Evolutionary conservation across 1,284 basidiomycete species (phyloP).

Genomic region (Apiotrichum gamsii): DNA sequence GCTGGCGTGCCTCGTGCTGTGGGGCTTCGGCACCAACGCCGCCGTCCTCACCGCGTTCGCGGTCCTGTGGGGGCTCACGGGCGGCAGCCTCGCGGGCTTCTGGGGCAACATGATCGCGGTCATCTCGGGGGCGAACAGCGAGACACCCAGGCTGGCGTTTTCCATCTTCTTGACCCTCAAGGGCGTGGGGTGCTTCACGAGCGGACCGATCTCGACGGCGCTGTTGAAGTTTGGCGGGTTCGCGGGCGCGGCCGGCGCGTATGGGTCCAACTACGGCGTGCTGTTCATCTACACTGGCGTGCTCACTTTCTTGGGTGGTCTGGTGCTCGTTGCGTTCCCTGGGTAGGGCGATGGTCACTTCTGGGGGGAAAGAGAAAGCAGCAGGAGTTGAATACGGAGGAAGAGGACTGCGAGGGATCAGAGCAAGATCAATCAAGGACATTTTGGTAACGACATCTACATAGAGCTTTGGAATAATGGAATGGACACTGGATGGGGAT

Average conservation of each 20-base stretch:
- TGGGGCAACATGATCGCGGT: slow-evolving; percentile 37
- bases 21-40: slow-evolving; percentile 42
- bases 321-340: slow-evolving; percentile 16
- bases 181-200: slow-evolving; percentile 45
- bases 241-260: slow-evolving; percentile 36
- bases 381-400: too few species aligned
- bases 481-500: too few species aligned
- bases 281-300: slow-evolving; percentile 31
- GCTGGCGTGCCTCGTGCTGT: slow-evolving; percentile 36
- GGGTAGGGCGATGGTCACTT: not conserved
- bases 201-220: slow-evolving; percentile 37
- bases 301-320: slow-evolving; percentile 18
- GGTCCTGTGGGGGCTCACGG: slow-evolving; percentile 33
- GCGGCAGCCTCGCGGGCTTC: slow-evolving; percentile 30
- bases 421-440: too few species aligned
- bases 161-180: slow-evolving; percentile 39
- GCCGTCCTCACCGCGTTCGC: slow-evolving; percentile 29
- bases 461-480: too few species aligned
- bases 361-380: too few species aligned
- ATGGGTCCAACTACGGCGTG: slow-evolving; percentile 27
- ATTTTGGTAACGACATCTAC: too few species aligned
- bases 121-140: slow-evolving; percentile 40
- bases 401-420: too few species aligned
- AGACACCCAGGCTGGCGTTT: slow-evolving; percentile 33
- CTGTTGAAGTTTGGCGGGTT: slow-evolving; percentile 23